Evolutionary conservation across 805 yeast species (phyloP), one percentile per base, ranked within the genome.

Genomic region (Metschnikowia noctiluminum): DNA sequence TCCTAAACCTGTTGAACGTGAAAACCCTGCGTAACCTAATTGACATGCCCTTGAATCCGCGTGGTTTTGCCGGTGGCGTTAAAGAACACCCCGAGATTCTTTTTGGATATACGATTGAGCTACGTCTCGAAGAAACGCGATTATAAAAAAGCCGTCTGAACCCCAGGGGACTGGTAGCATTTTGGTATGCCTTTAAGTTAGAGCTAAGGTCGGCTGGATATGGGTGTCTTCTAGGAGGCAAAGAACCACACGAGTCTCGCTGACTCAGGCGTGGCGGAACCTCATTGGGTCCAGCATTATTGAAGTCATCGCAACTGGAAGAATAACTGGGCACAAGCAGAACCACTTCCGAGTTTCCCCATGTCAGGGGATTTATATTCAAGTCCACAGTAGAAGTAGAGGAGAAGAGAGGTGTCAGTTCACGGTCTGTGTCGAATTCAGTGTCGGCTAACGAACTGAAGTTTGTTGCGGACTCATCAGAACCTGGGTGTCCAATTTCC

Each of bases 141-240:
- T 28, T 34, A 12, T 42, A 42, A 13, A 46, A 15, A 6, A 42
- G 12, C 14, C 34, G 34, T n/a, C 42, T 31, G 15, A 46, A 16
- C 3, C 50, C 39, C 21, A 27, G 16, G 5, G 46, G 46, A 15
- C 26, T 42, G 38, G 42, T n/a, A 10, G 27, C 50, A 2, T 38
- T 10, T 10, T 38, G 40, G 46, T 38, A 42, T 1, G 42, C n/a
- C 28, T 32, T 46, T 14, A 27, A 40, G 13, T 28, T 34, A 31
- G 40, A 15, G 13, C 38, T 35, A 10, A 46, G 16, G 26, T 28
- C 42, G 4, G 50, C 32, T 6, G 50, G 50, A 28, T 46, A 46
- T 8, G 50, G 50, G 36, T 46, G 50, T 28, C 28, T 42, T 11
- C 50, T 34, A 7, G 42, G 50, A 3, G 50, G 50, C 27, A 46